A percentile compares a stretch with the other conserved stretches of the same genome.
Conservation (phyloP, 768 basidiomycete species). For the Glaciozyma antarctica region DNA sequence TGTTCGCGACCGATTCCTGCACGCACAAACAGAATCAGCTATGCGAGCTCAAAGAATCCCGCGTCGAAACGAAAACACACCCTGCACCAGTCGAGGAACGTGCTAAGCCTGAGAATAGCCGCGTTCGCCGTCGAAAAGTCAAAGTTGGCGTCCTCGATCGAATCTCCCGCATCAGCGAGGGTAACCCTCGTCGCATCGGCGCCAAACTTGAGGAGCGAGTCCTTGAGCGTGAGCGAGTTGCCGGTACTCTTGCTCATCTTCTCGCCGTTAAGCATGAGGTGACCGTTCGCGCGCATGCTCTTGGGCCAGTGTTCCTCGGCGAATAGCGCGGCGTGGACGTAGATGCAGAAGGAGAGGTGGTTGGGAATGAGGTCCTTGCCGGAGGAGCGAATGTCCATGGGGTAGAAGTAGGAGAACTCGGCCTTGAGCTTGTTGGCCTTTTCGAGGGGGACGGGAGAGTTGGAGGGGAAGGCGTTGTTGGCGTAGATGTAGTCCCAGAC, state of each 20-base stretch:
- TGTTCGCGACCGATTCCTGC: conserved; percentile 71
- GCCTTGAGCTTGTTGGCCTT: conserved; percentile 77
- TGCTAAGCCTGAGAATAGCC: conserved; percentile 84
- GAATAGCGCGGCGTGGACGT: conserved; percentile 93
- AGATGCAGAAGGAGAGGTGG: conserved; percentile 84
- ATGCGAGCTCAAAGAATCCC: not conserved
- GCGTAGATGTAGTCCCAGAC: conserved; percentile 93
- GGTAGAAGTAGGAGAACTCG: conserved; percentile 94
- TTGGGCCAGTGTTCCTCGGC: conserved; percentile 77
- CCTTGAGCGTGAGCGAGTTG: conserved; percentile 81
- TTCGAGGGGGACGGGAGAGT: conserved; percentile 58
- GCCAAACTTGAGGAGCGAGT: conserved; percentile 87
- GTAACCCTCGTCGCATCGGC: conserved; percentile 87
- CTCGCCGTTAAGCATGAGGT: conserved; percentile 92
- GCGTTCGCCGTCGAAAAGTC: conserved; percentile 98
- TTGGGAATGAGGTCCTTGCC: conserved; percentile 96
- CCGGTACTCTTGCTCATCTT: conserved; percentile 99
- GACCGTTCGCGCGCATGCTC: conserved; percentile 90
- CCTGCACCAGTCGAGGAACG: conserved; percentile 83
- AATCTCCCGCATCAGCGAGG: conserved; percentile 93
- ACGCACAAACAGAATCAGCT: not conserved
- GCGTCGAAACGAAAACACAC: conserved; percentile 41
- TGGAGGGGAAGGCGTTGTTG: conserved; percentile 44
- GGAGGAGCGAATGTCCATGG: conserved; percentile 93
- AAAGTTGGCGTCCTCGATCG: conserved; percentile 96